phyloP scores from a whole-genome alignment of 2,329 filamentous ascomycete genomes.

The Botryosphaeria dothidea region DNA sequence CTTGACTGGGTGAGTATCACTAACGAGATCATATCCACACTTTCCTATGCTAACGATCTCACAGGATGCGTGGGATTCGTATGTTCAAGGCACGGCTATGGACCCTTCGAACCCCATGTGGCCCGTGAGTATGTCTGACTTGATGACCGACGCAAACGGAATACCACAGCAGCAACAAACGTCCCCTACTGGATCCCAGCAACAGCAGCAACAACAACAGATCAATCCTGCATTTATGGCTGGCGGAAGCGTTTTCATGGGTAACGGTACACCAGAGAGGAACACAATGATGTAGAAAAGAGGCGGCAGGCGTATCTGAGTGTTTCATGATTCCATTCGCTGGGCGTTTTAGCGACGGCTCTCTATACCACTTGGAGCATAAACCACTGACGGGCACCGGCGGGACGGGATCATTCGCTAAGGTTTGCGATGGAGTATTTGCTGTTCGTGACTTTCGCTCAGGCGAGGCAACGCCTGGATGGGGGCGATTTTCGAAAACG shows the following conservation, averaged over 20 bases:
- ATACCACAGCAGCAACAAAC: conserved; percentile 27
- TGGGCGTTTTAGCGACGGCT: background rate
- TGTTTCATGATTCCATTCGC: background rate
- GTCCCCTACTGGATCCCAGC: conserved; percentile 3
- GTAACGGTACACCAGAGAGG: conserved; percentile 29
- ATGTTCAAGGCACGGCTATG: conserved; percentile 60
- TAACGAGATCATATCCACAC: too few relatives aligned
- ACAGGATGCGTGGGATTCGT: conserved; percentile 69
- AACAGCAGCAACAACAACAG: conserved; percentile 10
- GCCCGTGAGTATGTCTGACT: conserved; percentile 40
- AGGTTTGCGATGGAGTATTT: background rate
- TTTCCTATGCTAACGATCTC: conserved; percentile 35
- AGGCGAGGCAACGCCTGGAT: background rate
- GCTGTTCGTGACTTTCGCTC: background rate
- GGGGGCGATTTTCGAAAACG: background rate
- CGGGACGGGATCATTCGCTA: background rate
- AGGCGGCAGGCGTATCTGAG: background rate
- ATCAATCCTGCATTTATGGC: conserved; percentile 33
- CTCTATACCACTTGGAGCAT: background rate
- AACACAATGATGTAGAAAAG: conserved; percentile 15
- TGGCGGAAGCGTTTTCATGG: conserved; percentile 40
- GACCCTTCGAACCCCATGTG: conserved; percentile 45
- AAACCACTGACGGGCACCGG: background rate
- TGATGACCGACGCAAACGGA: conserved; percentile 21
- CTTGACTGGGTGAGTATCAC: conserved; percentile 65